Conservation (phyloP, 345 rosid genomes). For the Reutealis trisperma region DNA sequence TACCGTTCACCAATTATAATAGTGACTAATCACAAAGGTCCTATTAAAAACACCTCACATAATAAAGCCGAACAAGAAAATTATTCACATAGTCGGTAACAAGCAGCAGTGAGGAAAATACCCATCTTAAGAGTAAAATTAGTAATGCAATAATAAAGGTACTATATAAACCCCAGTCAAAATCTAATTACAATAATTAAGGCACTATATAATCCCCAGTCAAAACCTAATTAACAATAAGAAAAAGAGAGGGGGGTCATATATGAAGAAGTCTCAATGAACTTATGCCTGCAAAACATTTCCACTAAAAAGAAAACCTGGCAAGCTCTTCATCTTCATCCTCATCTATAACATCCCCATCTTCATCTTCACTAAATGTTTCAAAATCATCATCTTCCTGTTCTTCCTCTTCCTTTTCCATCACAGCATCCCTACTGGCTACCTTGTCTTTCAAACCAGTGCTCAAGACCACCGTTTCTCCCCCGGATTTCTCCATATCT, state of each 20-base stretch:
- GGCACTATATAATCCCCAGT: neutral
- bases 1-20: neutral
- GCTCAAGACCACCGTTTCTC: constrained; percentile 68
- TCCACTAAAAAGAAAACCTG: constrained; percentile 36
- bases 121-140: neutral
- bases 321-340: constrained; percentile 64
- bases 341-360: constrained; percentile 49
- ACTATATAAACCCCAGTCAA: neutral
- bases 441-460: constrained; percentile 57
- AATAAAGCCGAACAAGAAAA: neutral
- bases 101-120: neutral
- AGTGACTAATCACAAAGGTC: neutral
- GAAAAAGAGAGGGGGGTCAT: neutral
- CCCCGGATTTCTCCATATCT: constrained; percentile 71
- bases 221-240: too few species aligned
- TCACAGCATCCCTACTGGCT: constrained; percentile 29
- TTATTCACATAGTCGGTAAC: neutral
- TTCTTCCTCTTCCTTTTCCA: constrained; percentile 47
- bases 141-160: too few species aligned
- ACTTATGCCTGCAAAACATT: neutral
- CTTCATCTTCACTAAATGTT: constrained; percentile 40
- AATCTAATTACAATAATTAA: too few species aligned
- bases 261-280: neutral
- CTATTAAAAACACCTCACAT: neutral
- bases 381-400: constrained; percentile 31